Evolutionary conservation across 2,329 filamentous ascomycete species (phyloP), one percentile per base, ranked within the genome.

Genomic region (Nigrospora osmanthi): DNA sequence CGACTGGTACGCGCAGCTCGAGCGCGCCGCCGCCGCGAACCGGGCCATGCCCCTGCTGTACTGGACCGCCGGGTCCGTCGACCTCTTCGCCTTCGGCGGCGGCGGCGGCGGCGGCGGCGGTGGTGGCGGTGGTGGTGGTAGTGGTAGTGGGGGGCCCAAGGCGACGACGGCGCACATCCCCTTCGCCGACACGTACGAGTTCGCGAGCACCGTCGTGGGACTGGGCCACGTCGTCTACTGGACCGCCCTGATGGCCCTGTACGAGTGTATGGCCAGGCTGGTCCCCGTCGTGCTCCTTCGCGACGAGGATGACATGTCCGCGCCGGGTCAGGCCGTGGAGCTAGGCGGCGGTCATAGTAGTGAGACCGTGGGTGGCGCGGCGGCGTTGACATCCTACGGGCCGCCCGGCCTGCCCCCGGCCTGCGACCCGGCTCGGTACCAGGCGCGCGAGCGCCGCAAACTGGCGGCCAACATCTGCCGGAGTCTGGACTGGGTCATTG

Each of bases 161-260:
- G n/a, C n/a, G n/a, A n/a, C 52, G 56, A 46, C 47, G 36, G 42
- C 38, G 3, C 46, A 64, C 39, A 57, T 70, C 16, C 72, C 73
- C 1, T 77, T 78, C 49, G 55, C 63, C 12, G 67, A 69, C 36
- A 57, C 62, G 2, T 70, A 71, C 48, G 61, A 59, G 11, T 78
- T 79, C 54, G 62, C 60, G 28, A 67, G 73, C 51, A 55, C 64
- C 15, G 52, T 63, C 12, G 65, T 70, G 0, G 71, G 75, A 1
- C 50, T 76, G 31, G 65, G 66, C 38, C 70, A 78, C 49, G 57
- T 76, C 12, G 72, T 75, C 54, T 78, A 76, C 56, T 80, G 76
- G 76, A 67, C 72, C 48, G 58, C 68, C 1, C 68, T 75, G 38
- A 62, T 78, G 28, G 51, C 71, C 12, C 67, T 80, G 39, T 69